Evolutionary conservation across 2,329 filamentous ascomycete genomes (phyloP).

Genomic region (Fusarium abutilonis): DNA sequence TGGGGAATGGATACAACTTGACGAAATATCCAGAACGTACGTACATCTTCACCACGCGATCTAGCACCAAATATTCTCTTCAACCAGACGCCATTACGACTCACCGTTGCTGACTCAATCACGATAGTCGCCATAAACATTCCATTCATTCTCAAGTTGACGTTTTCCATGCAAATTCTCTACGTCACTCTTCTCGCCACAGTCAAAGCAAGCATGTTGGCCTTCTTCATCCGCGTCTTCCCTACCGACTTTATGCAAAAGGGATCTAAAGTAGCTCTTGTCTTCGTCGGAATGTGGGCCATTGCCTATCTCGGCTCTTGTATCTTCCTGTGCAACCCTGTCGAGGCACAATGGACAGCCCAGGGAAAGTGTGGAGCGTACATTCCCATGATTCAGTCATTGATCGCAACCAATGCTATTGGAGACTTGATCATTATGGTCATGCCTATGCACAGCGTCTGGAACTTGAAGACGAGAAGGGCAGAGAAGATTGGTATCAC

Average conservation of each 20-base stretch:
- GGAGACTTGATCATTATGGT: conserved; percentile 53
- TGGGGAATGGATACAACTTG: conserved; percentile 42
- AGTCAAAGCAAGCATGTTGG: conserved; percentile 44
- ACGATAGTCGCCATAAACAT: conserved; percentile 33
- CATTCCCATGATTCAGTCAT: conserved; percentile 50
- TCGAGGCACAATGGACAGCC: conserved; percentile 56
- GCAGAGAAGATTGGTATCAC: conserved; percentile 52
- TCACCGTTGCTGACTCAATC: not conserved
- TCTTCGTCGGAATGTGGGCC: conserved; percentile 54
- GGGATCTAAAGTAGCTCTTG: conserved; percentile 47
- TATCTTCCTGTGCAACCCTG: conserved; percentile 59
- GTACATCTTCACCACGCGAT: conserved; percentile 1
- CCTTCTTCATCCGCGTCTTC: conserved; percentile 46
- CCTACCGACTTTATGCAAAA: conserved; percentile 41
- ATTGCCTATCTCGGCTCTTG: conserved; percentile 53
- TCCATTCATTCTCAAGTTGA: conserved; percentile 45
- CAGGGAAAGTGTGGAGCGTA: conserved; percentile 48
- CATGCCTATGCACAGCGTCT: conserved; percentile 52
- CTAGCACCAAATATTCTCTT: not conserved
- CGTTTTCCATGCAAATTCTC: conserved; percentile 44
- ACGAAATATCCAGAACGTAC: conserved; percentile 30
- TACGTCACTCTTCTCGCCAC: conserved; percentile 42
- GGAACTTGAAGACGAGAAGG: conserved; percentile 50
- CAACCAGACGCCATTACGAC: too few relatives aligned
- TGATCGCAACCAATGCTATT: conserved; percentile 52